These are phyloP conservation scores for Penicillium antarcticum DNA, from an alignment of 495 filamentous ascomycete species.

Conservation along the genomic window DNA sequence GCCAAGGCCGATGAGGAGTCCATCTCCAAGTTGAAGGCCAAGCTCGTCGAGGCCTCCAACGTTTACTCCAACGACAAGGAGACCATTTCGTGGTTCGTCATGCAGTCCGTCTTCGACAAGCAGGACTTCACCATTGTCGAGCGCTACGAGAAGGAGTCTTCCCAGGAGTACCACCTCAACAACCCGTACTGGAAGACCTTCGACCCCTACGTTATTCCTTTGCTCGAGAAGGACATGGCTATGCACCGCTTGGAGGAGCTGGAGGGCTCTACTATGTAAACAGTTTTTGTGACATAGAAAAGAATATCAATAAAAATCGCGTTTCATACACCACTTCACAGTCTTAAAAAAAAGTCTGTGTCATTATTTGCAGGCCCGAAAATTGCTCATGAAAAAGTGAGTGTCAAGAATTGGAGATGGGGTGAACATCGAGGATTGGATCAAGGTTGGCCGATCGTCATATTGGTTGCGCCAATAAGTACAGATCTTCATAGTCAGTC, in stretches of 20 bases:
- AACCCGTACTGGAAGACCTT: conserved; percentile 73
- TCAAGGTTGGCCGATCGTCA: too few species aligned
- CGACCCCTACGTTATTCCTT: conserved; percentile 60
- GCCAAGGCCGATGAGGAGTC: conserved; percentile 57
- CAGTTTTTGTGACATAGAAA: neutral
- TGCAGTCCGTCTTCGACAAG: conserved; percentile 61
- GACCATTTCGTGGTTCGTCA: conserved; percentile 64
- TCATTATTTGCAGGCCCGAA: too few species aligned
- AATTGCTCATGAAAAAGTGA: too few species aligned
- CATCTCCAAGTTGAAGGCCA: conserved; percentile 61
- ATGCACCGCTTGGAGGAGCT: conserved; percentile 58
- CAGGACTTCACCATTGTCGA: conserved; percentile 69
- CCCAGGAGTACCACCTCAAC: conserved; percentile 60
- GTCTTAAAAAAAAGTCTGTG: too few species aligned
- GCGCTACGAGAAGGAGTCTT: conserved; percentile 56
- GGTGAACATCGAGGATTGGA: too few species aligned
- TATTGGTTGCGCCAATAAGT: too few species aligned
- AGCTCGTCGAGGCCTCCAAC: conserved; percentile 62
- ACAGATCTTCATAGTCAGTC: too few species aligned
- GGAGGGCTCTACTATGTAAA: conserved; percentile 13
- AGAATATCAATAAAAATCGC: neutral
- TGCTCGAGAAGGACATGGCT: conserved; percentile 64
- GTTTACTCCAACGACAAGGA: conserved; percentile 66
- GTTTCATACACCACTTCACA: neutral
- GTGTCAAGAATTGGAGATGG: too few species aligned